phyloP scores from a whole-genome alignment of 2,329 filamentous ascomycete genomes.

The Tothia fuscella region DNA sequence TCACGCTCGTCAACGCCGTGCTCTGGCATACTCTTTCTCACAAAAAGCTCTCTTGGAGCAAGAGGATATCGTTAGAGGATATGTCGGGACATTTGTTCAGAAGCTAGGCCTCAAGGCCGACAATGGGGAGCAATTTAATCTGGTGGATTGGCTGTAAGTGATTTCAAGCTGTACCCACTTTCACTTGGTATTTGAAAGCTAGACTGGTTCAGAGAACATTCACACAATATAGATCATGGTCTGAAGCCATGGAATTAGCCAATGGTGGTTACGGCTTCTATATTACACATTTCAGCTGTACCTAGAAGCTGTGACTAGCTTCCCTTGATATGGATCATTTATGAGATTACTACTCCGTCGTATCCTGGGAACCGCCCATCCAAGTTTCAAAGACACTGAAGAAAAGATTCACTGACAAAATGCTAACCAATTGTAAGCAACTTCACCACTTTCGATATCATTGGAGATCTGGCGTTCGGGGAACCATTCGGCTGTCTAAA shows the following conservation, averaged over 20 bases:
- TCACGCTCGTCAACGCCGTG: slow-evolving; percentile 16
- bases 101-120: slow-evolving; percentile 24
- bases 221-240: no score
- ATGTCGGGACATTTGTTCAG: slow-evolving; percentile 19
- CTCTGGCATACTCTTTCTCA: slow-evolving; percentile 17
- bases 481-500: slow-evolving; percentile 19
- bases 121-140: slow-evolving; percentile 19
- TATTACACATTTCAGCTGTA: not conserved
- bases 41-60: slow-evolving; percentile 17
- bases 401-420: not conserved
- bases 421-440: slow-evolving; percentile 9
- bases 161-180: not conserved
- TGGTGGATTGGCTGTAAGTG: slow-evolving; percentile 19
- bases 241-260: no score
- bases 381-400: no score
- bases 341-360: not conserved
- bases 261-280: no score
- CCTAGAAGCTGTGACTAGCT: not conserved
- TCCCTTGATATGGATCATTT: not conserved
- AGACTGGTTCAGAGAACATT: no score
- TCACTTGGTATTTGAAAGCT: no score
- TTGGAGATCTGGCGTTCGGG: slow-evolving; percentile 20
- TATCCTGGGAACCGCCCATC: no score
- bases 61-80: slow-evolving; percentile 22
- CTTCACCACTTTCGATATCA: slow-evolving; percentile 16